These are phyloP conservation scores for Lachnellula suecica DNA, from an alignment of 2,329 filamentous ascomycete genomes.

Conservation along the genomic window DNA sequence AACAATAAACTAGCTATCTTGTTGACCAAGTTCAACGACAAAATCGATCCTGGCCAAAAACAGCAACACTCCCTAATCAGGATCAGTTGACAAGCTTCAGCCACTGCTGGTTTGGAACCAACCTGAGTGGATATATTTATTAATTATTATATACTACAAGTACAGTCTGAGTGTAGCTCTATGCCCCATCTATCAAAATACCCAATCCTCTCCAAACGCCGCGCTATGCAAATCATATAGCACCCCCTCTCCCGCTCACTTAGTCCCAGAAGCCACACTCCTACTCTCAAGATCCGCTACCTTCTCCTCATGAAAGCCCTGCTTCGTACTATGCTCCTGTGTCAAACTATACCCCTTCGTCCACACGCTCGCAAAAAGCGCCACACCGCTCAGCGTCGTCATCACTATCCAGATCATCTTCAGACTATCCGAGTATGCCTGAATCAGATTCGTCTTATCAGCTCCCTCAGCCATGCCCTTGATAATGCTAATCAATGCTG, in stretches of 20 bases:
- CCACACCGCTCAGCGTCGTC: constrained; percentile 49
- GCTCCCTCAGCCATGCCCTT: constrained; percentile 31
- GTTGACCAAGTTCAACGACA: no score
- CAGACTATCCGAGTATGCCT: constrained; percentile 53
- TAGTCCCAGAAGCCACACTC: not conserved
- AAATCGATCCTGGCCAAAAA: no score
- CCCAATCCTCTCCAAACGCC: not conserved
- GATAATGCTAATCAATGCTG: constrained; percentile 27
- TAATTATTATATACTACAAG: not conserved
- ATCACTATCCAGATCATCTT: constrained; percentile 56
- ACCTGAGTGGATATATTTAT: not conserved
- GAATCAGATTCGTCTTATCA: constrained; percentile 44
- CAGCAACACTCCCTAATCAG: no score
- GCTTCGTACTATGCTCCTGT: constrained; percentile 45
- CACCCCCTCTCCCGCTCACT: not conserved
- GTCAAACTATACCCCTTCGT: constrained; percentile 50
- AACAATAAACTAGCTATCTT: no score
- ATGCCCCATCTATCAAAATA: no score
- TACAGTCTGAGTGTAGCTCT: not conserved
- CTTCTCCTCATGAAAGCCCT: constrained; percentile 43
- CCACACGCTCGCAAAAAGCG: constrained; percentile 46
- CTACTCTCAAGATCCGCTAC: constrained; percentile 10
- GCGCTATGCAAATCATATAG: not conserved
- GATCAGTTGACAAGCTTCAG: no score
- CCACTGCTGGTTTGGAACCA: no score